These are phyloP conservation scores for Lithospermum erythrorhizon DNA, from an alignment of 257 asterid genomes.

Conservation along the genomic window DNA sequence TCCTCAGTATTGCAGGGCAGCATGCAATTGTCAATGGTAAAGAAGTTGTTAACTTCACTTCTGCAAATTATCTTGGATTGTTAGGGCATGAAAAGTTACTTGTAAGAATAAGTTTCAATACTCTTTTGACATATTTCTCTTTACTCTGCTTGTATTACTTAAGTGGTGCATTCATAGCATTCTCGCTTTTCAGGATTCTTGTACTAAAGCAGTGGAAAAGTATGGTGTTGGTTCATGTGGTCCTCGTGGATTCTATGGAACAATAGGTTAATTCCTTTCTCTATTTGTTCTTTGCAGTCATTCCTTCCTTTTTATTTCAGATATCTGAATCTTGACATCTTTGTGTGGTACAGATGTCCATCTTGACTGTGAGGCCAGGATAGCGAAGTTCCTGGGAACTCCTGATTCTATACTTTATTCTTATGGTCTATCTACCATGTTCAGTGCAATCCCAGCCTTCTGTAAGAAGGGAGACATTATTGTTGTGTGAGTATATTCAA, in stretches of 20 bases:
- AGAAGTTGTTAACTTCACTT: slow-evolving; percentile 78
- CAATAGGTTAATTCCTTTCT: slow-evolving; percentile 52
- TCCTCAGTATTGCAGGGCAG: slow-evolving; percentile 74
- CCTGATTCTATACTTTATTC: slow-evolving; percentile 84
- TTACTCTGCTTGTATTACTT: slow-evolving; percentile 6
- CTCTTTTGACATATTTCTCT: slow-evolving; percentile 12
- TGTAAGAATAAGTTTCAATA: slow-evolving; percentile 32
- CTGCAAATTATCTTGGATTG: slow-evolving; percentile 90
- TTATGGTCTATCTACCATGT: slow-evolving; percentile 94
- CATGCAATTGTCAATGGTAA: slow-evolving; percentile 59
- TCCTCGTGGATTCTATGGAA: slow-evolving; percentile 98
- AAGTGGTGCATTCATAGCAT: slow-evolving; percentile 11
- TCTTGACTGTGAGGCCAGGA: slow-evolving; percentile 94
- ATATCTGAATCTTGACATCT: slow-evolving; percentile 5
- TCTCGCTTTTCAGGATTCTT: slow-evolving; percentile 57
- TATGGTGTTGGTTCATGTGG: slow-evolving; percentile 99
- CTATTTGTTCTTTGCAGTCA: neutral
- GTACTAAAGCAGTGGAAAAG: slow-evolving; percentile 85
- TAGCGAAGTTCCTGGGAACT: slow-evolving; percentile 89
- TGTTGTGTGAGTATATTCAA: slow-evolving; percentile 56
- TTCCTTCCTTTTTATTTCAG: slow-evolving; percentile 6
- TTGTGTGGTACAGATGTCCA: slow-evolving; percentile 64
- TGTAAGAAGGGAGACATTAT: slow-evolving; percentile 91
- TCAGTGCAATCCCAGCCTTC: slow-evolving; percentile 95
- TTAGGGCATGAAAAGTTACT: slow-evolving; percentile 66